Evolutionary conservation across 306 rosid species (phyloP).

Genomic region (Sophora flavescens): DNA sequence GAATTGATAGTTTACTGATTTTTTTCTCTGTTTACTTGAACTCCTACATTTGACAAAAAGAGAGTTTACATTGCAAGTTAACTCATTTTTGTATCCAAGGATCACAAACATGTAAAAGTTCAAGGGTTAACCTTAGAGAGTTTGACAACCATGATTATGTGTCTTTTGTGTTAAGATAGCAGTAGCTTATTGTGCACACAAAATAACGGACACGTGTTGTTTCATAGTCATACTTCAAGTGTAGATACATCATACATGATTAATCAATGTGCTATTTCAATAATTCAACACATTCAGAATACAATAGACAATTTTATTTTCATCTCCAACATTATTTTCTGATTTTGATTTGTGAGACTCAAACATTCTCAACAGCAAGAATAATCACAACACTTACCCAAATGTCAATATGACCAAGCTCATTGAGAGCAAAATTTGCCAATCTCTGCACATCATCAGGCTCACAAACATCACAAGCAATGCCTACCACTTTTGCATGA

Average conservation of each 20-base stretch:
- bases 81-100: too few relatives aligned
- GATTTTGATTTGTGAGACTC: background rate
- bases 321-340: background rate
- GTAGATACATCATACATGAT: background rate
- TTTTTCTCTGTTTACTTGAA: too few relatives aligned
- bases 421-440: slow-evolving; percentile 67
- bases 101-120: too few relatives aligned
- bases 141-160: background rate
- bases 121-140: too few relatives aligned
- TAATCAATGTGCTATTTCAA: background rate
- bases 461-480: slow-evolving; percentile 86
- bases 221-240: background rate
- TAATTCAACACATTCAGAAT: background rate
- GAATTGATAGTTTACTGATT: too few relatives aligned
- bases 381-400: slow-evolving; percentile 69
- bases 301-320: background rate
- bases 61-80: too few relatives aligned
- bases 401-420: slow-evolving; percentile 83
- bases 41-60: too few relatives aligned
- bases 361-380: slow-evolving; percentile 11
- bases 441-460: slow-evolving; percentile 76
- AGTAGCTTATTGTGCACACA: background rate
- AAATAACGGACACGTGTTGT: background rate
- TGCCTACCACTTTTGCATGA: slow-evolving; percentile 84
- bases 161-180: background rate